Conservation (phyloP, 257 asterid genomes). For the Catharanthus roseus region DNA sequence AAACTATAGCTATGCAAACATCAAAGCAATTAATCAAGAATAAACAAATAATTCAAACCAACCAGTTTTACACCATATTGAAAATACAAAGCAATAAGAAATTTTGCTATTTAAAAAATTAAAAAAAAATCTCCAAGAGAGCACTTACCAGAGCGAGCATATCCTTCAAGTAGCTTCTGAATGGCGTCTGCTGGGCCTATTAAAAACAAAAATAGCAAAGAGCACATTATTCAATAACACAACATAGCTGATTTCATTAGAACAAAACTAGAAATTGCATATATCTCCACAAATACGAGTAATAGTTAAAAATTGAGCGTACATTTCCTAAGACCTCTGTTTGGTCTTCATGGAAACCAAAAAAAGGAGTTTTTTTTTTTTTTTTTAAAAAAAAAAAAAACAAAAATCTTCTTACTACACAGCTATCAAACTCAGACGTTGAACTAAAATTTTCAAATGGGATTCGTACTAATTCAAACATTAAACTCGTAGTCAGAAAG, state of each 20-base stretch:
- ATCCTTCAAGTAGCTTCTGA: conserved; percentile 57
- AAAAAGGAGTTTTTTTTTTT: no score
- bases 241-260: not conserved
- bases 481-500: not conserved
- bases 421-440: not conserved
- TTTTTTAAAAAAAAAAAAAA: no score
- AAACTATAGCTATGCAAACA: not conserved
- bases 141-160: conserved; percentile 54
- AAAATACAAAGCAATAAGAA: not conserved
- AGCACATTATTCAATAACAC: not conserved
- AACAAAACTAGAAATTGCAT: not conserved
- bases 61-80: not conserved
- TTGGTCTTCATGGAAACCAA: not conserved
- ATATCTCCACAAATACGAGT: not conserved
- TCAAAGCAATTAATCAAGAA: not conserved
- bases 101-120: not conserved
- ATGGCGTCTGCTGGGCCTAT: conserved; percentile 73
- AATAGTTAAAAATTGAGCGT: not conserved
- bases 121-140: not conserved
- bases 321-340: not conserved
- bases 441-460: not conserved
- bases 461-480: not conserved
- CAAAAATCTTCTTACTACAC: not conserved
- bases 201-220: not conserved
- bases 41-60: not conserved